A percentile compares a stretch with the other conserved stretches of the same genome.
phyloP scores from a whole-genome alignment of 169 alveolate genomes.

The Plasmodium falciparum region DNA sequence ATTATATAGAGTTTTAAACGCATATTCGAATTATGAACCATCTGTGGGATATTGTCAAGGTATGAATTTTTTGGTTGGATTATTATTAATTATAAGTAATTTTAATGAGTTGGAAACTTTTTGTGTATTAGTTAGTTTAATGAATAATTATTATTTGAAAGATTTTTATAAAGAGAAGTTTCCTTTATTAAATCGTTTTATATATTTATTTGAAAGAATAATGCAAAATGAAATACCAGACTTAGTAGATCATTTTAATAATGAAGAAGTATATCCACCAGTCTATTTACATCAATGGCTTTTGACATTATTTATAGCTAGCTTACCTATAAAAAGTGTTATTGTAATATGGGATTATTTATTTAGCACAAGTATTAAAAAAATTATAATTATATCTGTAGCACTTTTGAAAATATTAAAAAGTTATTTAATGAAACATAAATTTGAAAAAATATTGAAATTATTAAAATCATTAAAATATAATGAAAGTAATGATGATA shows the following conservation, averaged over 20 bases:
- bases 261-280: slow-evolving; percentile 80
- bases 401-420: slow-evolving; percentile 66
- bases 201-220: slow-evolving; percentile 77
- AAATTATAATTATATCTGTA: slow-evolving; percentile 42
- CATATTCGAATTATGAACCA: slow-evolving; percentile 84
- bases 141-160: slow-evolving; percentile 78
- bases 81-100: slow-evolving; percentile 82
- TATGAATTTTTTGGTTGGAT: slow-evolving; percentile 90
- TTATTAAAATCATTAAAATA: slow-evolving; percentile 63
- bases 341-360: slow-evolving; percentile 82
- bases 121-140: slow-evolving; percentile 81
- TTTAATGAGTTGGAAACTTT: slow-evolving; percentile 82
- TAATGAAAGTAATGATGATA: slow-evolving; percentile 77
- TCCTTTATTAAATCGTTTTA: slow-evolving; percentile 79
- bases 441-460: slow-evolving; percentile 69
- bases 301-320: slow-evolving; percentile 79
- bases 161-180: slow-evolving; percentile 81
- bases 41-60: slow-evolving; percentile 91
- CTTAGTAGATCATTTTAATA: slow-evolving; percentile 79
- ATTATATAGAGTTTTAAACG: slow-evolving; percentile 86
- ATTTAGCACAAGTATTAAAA: slow-evolving; percentile 70
- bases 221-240: slow-evolving; percentile 78
- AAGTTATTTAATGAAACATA: slow-evolving; percentile 65
- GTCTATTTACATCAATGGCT: slow-evolving; percentile 83
- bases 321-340: slow-evolving; percentile 82